These are phyloP conservation scores for Lodderomyces metapsilosis DNA, from an alignment of 1,139 yeast genomes.

Conservation along the genomic window DNA sequence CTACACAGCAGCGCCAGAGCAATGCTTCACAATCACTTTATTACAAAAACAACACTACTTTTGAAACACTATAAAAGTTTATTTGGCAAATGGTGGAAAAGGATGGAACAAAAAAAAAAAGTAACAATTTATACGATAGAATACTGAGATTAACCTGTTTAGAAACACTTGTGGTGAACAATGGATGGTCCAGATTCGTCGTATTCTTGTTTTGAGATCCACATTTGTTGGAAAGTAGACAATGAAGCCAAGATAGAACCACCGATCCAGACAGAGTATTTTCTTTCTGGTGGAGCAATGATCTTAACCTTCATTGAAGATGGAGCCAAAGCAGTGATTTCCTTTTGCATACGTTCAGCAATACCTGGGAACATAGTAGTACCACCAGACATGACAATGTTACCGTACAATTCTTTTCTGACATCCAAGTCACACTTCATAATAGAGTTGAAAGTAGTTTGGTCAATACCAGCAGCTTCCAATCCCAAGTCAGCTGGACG, in stretches of 20 bases:
- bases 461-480: slow-evolving; percentile 99
- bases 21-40: neutral
- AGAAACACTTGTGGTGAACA: slow-evolving; percentile 99
- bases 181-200: slow-evolving; percentile 99
- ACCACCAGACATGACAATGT: slow-evolving; percentile 99
- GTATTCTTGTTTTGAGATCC: slow-evolving; percentile 89
- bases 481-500: slow-evolving; percentile 97
- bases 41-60: slow-evolving; percentile 2
- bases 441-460: slow-evolving; percentile 98
- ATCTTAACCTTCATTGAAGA: slow-evolving; percentile 99
- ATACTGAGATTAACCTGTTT: slow-evolving; percentile 30
- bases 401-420: slow-evolving; percentile 98
- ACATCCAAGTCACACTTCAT: slow-evolving; percentile 99
- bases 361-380: slow-evolving; percentile 99
- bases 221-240: slow-evolving; percentile 99
- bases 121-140: slow-evolving; percentile 1
- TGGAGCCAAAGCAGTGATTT: slow-evolving; percentile 98
- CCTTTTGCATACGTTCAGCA: slow-evolving; percentile 99
- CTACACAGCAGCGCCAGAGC: neutral
- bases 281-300: slow-evolving; percentile 99
- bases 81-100: neutral
- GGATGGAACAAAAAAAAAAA: slow-evolving; percentile 1
- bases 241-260: slow-evolving; percentile 98
- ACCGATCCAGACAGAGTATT: slow-evolving; percentile 99
- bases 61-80: neutral